Percentiles rank a stretch among this genome's conserved stretches.
phyloP scores from a whole-genome alignment of 192 early-diverging fungal species.

The Entrophospora sp. region DNA sequence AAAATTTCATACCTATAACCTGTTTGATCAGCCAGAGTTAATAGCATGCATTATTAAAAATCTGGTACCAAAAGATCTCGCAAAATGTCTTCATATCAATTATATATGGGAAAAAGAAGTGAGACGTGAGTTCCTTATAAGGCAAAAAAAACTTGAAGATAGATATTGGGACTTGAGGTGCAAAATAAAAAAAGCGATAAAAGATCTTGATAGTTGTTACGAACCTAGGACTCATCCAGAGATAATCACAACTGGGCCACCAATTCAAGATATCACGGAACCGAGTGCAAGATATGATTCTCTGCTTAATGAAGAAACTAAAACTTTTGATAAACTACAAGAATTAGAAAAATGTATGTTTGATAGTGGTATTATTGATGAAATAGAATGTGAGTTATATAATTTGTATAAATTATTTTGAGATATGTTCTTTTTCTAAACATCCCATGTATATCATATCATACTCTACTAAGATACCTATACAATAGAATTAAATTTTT shows the following conservation, averaged over 20 bases:
- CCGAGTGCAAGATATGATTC: background rate
- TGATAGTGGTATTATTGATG: slow-evolving; percentile 1
- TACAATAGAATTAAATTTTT: too few relatives aligned
- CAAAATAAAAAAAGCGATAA: background rate
- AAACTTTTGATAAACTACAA: slow-evolving; percentile 7
- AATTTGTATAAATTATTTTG: slow-evolving; percentile 1
- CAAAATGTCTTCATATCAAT: slow-evolving; percentile 18
- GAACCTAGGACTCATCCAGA: background rate
- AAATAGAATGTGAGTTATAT: background rate
- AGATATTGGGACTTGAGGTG: background rate
- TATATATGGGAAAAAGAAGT: slow-evolving; percentile 15
- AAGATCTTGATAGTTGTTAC: background rate
- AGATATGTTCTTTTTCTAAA: background rate
- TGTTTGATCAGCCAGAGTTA: slow-evolving; percentile 7
- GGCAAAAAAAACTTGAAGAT: slow-evolving; percentile 14
- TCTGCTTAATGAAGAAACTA: background rate
- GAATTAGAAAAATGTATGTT: slow-evolving; percentile 5
- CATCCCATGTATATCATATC: background rate
- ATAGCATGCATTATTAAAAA: slow-evolving; percentile 20
- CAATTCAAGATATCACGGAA: background rate
- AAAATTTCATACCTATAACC: slow-evolving; percentile 14
- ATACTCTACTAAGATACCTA: background rate
- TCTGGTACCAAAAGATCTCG: slow-evolving; percentile 15
- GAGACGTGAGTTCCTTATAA: slow-evolving; percentile 18
- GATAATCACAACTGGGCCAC: background rate